Percentiles rank a stretch among this genome's conserved stretches.
Evolutionary conservation across 1,284 basidiomycete genomes (phyloP).

Genomic region (Sanghuangporus baumii): DNA sequence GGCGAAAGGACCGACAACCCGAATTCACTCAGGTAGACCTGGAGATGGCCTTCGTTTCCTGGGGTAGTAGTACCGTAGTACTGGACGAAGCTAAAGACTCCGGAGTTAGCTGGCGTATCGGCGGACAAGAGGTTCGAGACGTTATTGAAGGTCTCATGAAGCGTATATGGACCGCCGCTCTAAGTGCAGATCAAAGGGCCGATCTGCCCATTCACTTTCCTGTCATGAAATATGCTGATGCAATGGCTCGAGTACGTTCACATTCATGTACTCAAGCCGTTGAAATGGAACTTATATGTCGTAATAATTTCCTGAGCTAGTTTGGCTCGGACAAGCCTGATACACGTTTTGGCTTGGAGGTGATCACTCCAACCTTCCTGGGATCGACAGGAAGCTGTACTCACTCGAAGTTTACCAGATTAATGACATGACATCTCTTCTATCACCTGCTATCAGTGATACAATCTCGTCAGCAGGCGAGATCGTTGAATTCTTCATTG

Average conservation of each 20-base stretch:
- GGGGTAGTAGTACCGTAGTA: constrained; percentile 36
- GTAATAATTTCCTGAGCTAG: constrained; percentile 31
- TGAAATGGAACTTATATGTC: neutral
- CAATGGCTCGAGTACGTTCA: constrained; percentile 73
- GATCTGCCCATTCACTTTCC: constrained; percentile 56
- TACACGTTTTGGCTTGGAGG: constrained; percentile 81
- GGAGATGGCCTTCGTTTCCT: constrained; percentile 93
- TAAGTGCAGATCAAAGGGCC: constrained; percentile 41
- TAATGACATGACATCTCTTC: constrained; percentile 41
- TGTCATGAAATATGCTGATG: constrained; percentile 82
- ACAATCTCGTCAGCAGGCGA: constrained; percentile 35
- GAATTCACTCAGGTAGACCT: constrained; percentile 97
- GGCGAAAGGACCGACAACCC: constrained; percentile 89
- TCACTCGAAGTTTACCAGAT: constrained; percentile 34
- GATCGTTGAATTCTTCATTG: constrained; percentile 51
- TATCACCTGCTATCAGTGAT: constrained; percentile 34
- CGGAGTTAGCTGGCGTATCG: constrained; percentile 69
- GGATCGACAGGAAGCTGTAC: neutral
- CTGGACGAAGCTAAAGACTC: constrained; percentile 18
- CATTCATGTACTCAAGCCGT: neutral
- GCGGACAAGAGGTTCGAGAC: constrained; percentile 72
- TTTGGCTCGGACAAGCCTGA: constrained; percentile 97
- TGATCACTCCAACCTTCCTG: constrained; percentile 29
- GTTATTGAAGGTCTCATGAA: constrained; percentile 69
- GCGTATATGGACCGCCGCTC: constrained; percentile 66